phyloP scores from a whole-genome alignment of 2,329 filamentous ascomycete species.

The Cryphonectria nitschkei region DNA sequence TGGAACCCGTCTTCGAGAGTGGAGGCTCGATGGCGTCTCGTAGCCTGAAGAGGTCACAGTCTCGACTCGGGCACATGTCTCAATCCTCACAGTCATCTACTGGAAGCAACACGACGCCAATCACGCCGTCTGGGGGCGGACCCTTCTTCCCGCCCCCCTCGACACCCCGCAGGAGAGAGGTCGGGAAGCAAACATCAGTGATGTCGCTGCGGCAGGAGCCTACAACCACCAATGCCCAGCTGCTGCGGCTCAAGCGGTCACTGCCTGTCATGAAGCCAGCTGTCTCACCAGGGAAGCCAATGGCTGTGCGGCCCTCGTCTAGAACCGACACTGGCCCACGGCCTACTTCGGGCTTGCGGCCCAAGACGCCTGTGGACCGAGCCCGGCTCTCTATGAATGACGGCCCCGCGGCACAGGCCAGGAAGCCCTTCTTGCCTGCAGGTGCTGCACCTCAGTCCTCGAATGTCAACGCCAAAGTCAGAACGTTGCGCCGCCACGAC shows the following conservation, averaged over 20 bases:
- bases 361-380: slow-evolving; percentile 74
- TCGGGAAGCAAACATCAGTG: slow-evolving; percentile 58
- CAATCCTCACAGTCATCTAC: slow-evolving; percentile 65
- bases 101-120: slow-evolving; percentile 61
- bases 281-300: slow-evolving; percentile 56
- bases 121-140: slow-evolving; percentile 54
- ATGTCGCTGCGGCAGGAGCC: slow-evolving; percentile 60
- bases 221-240: slow-evolving; percentile 67
- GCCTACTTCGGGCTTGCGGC: slow-evolving; percentile 58
- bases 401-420: slow-evolving; percentile 53
- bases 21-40: slow-evolving; percentile 69
- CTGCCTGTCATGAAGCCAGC: slow-evolving; percentile 61
- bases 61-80: slow-evolving; percentile 68
- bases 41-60: slow-evolving; percentile 64
- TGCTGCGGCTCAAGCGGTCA: slow-evolving; percentile 68
- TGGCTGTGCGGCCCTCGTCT: slow-evolving; percentile 58
- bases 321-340: slow-evolving; percentile 54
- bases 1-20: slow-evolving; percentile 93
- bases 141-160: slow-evolving; percentile 55
- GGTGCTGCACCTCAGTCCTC: slow-evolving; percentile 68
- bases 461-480: slow-evolving; percentile 72
- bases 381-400: slow-evolving; percentile 51
- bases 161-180: slow-evolving; percentile 64
- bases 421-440: slow-evolving; percentile 80
- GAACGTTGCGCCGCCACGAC: slow-evolving; percentile 77